A percentile compares a stretch with the other conserved stretches of the same genome.
Conservation (phyloP, 225 moss, liverwort and hornwort species). For the Pleurozium schreberi region DNA sequence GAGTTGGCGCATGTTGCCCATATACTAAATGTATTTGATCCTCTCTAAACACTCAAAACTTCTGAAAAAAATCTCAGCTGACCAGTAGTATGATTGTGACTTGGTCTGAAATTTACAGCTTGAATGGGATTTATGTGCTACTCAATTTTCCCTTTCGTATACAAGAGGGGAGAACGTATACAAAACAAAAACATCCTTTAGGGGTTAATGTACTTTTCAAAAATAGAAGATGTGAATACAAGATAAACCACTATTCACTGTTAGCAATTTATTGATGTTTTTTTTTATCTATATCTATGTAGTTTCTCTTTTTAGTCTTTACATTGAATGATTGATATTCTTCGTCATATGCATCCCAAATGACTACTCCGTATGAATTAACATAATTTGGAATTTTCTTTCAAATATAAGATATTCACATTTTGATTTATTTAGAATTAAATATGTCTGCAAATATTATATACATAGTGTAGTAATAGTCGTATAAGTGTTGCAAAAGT, state of each 20-base stretch:
- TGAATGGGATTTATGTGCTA: no score
- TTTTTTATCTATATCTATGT: no score
- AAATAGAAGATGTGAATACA: neutral
- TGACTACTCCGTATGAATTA: neutral
- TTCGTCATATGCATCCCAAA: neutral
- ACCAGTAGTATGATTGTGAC: no score
- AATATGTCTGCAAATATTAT: neutral
- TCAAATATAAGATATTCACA: neutral
- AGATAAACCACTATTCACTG: neutral
- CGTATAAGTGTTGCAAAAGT: no score
- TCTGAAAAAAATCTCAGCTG: no score
- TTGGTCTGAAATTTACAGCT: no score
- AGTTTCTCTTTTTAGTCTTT: neutral
- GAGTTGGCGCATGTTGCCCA: no score
- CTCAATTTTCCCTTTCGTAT: no score
- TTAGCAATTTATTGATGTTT: neutral
- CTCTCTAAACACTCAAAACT: no score
- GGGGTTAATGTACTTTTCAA: neutral
- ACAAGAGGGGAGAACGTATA: no score
- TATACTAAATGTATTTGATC: no score
- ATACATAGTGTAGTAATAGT: neutral
- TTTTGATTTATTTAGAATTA: neutral
- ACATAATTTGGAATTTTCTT: fast-evolving
- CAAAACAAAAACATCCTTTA: no score
- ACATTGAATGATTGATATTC: neutral